phyloP scores from a whole-genome alignment of 2,329 filamentous ascomycete species.

The Talaromyces piceae region DNA sequence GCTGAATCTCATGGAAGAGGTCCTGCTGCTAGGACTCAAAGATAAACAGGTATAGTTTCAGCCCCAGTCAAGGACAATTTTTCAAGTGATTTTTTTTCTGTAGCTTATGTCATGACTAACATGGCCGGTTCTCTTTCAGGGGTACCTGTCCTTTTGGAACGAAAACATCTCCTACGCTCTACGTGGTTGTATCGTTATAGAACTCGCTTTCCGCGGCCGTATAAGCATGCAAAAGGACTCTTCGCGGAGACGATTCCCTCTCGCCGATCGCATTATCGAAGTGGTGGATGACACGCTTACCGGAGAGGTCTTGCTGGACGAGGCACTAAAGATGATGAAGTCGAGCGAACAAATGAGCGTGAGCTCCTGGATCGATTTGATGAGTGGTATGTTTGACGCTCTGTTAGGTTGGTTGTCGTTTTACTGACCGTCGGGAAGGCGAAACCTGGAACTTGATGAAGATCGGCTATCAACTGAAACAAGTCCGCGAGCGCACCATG shows the following conservation, averaged over 20 bases:
- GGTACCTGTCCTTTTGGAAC: conserved; percentile 99
- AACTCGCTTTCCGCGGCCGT: conserved; percentile 89
- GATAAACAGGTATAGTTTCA: conserved; percentile 75
- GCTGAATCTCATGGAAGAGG: conserved; percentile 97
- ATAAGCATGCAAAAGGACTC: conserved; percentile 99
- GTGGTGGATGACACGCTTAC: conserved; percentile 95
- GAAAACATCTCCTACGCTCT: conserved; percentile 99
- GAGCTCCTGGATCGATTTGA: conserved; percentile 95
- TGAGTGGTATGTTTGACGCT: conserved; percentile 67
- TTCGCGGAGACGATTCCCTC: conserved; percentile 79
- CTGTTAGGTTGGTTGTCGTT: conserved; percentile 9
- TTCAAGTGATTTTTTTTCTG: background rate
- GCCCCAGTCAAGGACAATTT: too few species aligned
- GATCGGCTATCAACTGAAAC: conserved; percentile 98
- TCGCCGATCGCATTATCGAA: conserved; percentile 90
- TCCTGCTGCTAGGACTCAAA: conserved; percentile 88
- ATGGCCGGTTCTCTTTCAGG: conserved; percentile 44
- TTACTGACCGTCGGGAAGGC: conserved; percentile 49
- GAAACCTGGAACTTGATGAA: conserved; percentile 99
- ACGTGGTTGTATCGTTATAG: conserved; percentile 95
- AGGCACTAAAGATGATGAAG: conserved; percentile 99
- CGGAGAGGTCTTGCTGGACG: conserved; percentile 92
- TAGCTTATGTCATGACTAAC: background rate
- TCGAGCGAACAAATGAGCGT: conserved; percentile 99
- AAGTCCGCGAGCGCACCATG: conserved; percentile 92